Evolutionary conservation across 2,329 filamentous ascomycete genomes (phyloP).

Genomic region (Aspergillus sp.): DNA sequence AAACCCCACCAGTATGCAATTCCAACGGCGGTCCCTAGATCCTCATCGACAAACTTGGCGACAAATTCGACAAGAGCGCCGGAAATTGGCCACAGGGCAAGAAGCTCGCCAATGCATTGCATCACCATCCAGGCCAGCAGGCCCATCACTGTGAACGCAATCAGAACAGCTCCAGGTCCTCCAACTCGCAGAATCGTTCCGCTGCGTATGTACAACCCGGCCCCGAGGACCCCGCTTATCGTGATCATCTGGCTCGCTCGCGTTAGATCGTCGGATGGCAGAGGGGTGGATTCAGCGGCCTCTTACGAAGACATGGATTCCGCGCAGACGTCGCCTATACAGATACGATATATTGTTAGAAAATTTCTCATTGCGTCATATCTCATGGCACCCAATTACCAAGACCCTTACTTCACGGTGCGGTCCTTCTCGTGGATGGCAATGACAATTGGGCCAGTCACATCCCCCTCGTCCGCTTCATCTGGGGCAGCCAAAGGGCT

Average conservation of each 20-base stretch:
- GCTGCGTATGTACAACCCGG: constrained; percentile 33
- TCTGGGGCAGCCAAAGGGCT: background rate
- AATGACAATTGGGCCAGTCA: background rate
- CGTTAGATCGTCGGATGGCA: background rate
- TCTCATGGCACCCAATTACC: background rate
- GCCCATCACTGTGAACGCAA: constrained; percentile 35
- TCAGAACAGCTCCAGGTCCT: constrained; percentile 32
- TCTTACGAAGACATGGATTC: constrained; percentile 28
- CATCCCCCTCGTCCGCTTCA: background rate
- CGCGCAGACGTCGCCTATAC: constrained; percentile 19
- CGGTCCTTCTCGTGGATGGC: constrained; percentile 12
- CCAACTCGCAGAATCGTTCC: constrained; percentile 35
- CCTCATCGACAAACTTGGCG: constrained; percentile 36
- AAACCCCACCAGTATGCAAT: constrained; percentile 37
- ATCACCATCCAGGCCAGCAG: constrained; percentile 36
- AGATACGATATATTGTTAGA: background rate
- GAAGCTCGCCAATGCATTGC: constrained; percentile 42
- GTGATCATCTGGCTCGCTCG: constrained; percentile 33
- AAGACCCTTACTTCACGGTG: constrained; percentile 18
- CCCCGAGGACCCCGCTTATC: constrained; percentile 36
- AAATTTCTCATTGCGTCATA: background rate
- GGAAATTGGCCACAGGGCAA: constrained; percentile 38
- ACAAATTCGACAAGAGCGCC: constrained; percentile 39
- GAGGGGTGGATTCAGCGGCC: background rate
- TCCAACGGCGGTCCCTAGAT: constrained; percentile 36